Evolutionary conservation across 805 yeast species (phyloP).

Genomic region (Candida gorgasii): DNA sequence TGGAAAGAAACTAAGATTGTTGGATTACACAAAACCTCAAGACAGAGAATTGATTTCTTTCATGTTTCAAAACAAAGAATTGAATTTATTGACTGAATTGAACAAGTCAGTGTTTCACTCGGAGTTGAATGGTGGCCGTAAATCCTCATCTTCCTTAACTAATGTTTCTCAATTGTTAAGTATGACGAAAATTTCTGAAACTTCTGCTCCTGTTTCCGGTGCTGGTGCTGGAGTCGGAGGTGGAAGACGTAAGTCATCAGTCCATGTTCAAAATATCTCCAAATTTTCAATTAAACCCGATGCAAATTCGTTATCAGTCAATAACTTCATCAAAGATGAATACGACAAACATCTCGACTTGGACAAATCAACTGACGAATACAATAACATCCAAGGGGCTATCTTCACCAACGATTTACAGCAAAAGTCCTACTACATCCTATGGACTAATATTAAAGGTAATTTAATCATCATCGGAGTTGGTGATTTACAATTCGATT

Average conservation of each 20-base stretch:
- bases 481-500: conserved; percentile 36
- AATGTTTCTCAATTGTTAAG: conserved; percentile 26
- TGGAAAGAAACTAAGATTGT: conserved; percentile 33
- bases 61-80: conserved; percentile 35
- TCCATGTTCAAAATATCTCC: conserved; percentile 24
- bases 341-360: neutral
- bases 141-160: conserved; percentile 35
- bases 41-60: conserved; percentile 32
- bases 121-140: conserved; percentile 31
- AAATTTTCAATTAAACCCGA: conserved; percentile 36
- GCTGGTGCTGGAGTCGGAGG: neutral
- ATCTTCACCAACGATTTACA: conserved; percentile 39
- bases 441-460: conserved; percentile 29
- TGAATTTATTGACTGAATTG: conserved; percentile 37
- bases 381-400: conserved; percentile 34
- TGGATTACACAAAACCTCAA: conserved; percentile 21
- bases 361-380: conserved; percentile 11
- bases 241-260: conserved; percentile 26
- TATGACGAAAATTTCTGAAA: conserved; percentile 20
- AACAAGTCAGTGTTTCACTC: conserved; percentile 34
- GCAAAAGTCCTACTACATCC: conserved; percentile 33
- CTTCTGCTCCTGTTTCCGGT: conserved; percentile 4
- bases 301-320: neutral
- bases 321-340: conserved; percentile 6
- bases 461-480: conserved; percentile 28